Evolutionary conservation across 441 rosid genomes (phyloP), one percentile per base, ranked within the genome.

Genomic region (Eruca vesicaria): DNA sequence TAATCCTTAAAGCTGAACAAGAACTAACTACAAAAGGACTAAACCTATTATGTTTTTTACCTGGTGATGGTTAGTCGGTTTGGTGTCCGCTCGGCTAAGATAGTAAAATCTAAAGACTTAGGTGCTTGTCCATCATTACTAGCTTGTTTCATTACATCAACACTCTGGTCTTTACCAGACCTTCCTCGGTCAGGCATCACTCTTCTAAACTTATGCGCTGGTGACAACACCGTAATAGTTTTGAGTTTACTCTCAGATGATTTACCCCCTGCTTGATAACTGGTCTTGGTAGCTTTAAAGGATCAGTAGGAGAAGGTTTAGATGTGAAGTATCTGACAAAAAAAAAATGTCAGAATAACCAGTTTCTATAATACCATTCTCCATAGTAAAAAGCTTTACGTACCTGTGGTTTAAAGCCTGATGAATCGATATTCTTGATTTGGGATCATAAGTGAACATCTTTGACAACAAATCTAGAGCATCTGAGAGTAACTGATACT

Each of bases 331-430:
- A 92, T 91, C 98, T 94, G 8, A 2, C 84, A 32, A 72, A 19
- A 14, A 41, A 2, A 38, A 43, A 45, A 41, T 41, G 50, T 41
- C 16, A 41, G 50, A 41, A 41, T 12, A 41, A 41, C 50, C 9
- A 48, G 53, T 45, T 41, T 41, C n/a, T n/a, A n/a, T n/a, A n/a
- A n/a, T n/a, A n/a, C n/a, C 35, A 64, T 21, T 74, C 63, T 53
- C 8, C 38, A 60, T 68, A 70, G 5, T n/a, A 16, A 63, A 35
- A 55, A 26, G 9, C 76, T 70, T 71, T 36, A 19, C 23, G 9
- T 50, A 93, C 98, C 97, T 86, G 84, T 93, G 99, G 69, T 93
- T 89, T 45, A 91, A 74, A 76, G 99, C 98, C 78, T 93, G 97
- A 32, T 95, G 87, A 35, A 74, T 88, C 2, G 98, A 56, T 77